These are phyloP conservation scores for Blastobotrys peoriensis DNA, from an alignment of 805 yeast species.

Conservation along the genomic window DNA sequence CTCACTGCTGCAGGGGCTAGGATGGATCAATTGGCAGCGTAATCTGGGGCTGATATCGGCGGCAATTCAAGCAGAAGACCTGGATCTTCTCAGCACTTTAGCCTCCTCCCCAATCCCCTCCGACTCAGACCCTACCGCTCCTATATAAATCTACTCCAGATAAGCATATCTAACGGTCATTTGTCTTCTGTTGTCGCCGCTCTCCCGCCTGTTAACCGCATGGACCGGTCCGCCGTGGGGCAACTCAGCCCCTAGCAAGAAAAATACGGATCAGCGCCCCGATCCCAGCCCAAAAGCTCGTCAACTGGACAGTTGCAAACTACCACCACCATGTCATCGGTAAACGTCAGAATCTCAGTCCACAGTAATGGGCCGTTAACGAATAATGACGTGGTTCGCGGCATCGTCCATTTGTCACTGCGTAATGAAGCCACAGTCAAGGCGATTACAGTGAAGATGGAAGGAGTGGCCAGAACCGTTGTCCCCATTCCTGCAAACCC, in stretches of 20 bases:
- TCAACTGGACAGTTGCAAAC: no score
- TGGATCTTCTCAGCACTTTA: no score
- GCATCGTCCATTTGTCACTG: slow-evolving; percentile 22
- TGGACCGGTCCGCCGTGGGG: no score
- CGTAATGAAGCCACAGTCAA: slow-evolving; percentile 23
- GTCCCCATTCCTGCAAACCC: slow-evolving; percentile 14
- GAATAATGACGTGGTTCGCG: slow-evolving; percentile 23
- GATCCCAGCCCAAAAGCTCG: no score
- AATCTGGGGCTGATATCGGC: slow-evolving; percentile 18
- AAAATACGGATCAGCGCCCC: no score
- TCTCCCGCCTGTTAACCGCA: no score
- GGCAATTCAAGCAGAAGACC: neutral
- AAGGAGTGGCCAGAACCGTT: slow-evolving; percentile 25
- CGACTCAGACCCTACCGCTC: no score
- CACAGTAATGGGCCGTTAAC: slow-evolving; percentile 16
- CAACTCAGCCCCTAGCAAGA: no score
- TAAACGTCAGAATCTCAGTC: neutral
- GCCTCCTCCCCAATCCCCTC: no score
- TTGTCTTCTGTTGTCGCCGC: no score
- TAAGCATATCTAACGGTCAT: no score
- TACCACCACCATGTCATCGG: neutral
- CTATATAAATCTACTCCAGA: no score
- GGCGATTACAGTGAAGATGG: slow-evolving; percentile 26
- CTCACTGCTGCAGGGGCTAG: slow-evolving; percentile 54
- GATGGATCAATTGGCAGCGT: slow-evolving; percentile 42